Base-by-base conservation (phyloP, 306 rosid species). In the Purshia tridentata region DNA sequence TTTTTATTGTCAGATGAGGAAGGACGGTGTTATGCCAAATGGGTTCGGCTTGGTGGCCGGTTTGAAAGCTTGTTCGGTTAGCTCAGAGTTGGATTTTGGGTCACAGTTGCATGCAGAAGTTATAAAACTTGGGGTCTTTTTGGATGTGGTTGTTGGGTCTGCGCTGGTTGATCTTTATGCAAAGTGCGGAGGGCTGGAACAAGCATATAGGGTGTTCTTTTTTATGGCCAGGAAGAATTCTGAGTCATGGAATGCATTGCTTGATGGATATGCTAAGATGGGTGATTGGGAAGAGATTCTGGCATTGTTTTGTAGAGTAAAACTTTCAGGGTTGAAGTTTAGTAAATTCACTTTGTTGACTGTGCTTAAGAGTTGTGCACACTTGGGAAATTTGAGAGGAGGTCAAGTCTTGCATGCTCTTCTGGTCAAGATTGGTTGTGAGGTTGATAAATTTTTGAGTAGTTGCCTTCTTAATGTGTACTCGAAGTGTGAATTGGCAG, bases 91-190 rank as follows among this genome's bases (percentile, higher is more conserved):
- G 55, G 52, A 53, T 44, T 68, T 80, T 52, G 83, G 83, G 56
- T 69, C 75, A 66, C 83, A 60, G 61, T 45, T 80, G 83, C 83
- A 79, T 74, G 66, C 72, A 10, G 79, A 79, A 74, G 66, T 71
- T 40, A 44, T 79, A 35, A 79, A 79, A 69, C 56, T 68, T 51
- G 79, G 79, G 8, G 53, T 73, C 18, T 35, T 74, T 39, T 41
- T 63, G 51, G 83, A 79, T 74, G 54, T 69, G 79, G 60, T 60
- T 79, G 76, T 79, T 35, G 83, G 79, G 42, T 79, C 79, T 69
- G 75, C 75, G n/a, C 76, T 79, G 69, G 76, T 79, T 74, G 79
- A 74, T 58, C 76, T 79, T 61, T 79, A 79, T 60, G 76, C 79
- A 8, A 74, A 79, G 63, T 79, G 79, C 41, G 67, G 67, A 6